Conservation (phyloP, 1,284 basidiomycete genomes). For the Bondarzewia mesenterica region DNA sequence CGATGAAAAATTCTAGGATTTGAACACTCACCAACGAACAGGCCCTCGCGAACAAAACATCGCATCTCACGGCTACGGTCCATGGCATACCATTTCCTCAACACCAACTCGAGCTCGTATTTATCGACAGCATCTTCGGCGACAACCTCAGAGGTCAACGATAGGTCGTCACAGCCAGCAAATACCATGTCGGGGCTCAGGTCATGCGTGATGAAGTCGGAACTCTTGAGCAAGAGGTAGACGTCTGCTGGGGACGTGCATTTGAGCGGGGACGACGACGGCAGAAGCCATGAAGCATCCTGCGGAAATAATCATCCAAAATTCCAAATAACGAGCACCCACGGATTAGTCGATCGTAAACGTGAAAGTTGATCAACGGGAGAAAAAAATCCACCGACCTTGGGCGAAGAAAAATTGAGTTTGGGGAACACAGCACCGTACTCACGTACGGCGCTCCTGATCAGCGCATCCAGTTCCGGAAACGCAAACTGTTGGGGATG, state of each 20-base stretch:
- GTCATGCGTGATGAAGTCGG: constrained; percentile 85
- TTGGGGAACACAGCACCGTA: constrained; percentile 93
- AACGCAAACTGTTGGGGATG: constrained; percentile 42
- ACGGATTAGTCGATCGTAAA: constrained; percentile 2
- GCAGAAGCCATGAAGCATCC: constrained; percentile 92
- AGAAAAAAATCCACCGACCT: constrained; percentile 37
- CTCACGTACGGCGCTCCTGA: constrained; percentile 57
- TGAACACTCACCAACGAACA: constrained; percentile 54
- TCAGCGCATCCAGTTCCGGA: constrained; percentile 70
- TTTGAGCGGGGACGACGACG: constrained; percentile 78
- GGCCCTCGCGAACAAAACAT: constrained; percentile 75
- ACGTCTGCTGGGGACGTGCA: constrained; percentile 87
- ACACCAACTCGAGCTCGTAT: constrained; percentile 78
- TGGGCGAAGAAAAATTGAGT: constrained; percentile 88
- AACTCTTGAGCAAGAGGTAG: constrained; percentile 89
- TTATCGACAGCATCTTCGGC: constrained; percentile 11
- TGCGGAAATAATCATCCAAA: constrained; percentile 28
- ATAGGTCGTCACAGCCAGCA: constrained; percentile 37
- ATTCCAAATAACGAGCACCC: too few species aligned
- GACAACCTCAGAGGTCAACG: neutral
- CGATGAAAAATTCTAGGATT: neutral
- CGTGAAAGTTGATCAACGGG: neutral
- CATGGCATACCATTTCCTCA: constrained; percentile 88
- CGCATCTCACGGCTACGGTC: constrained; percentile 79
- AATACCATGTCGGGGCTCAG: constrained; percentile 55